phyloP scores from a whole-genome alignment of 371 early-diverging fungal species.

The Thermomucor indicae-seudaticae region DNA sequence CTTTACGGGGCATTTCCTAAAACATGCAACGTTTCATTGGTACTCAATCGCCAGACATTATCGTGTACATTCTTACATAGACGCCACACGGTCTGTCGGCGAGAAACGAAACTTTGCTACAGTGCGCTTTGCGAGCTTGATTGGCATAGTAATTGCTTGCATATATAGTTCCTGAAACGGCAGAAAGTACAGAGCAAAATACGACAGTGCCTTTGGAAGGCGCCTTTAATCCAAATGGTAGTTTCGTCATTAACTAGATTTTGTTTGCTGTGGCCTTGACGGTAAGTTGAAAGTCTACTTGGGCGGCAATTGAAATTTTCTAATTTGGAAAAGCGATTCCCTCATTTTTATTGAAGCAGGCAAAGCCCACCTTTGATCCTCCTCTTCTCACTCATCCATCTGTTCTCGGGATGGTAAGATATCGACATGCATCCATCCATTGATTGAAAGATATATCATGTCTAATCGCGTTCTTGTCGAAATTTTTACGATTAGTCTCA shows the following conservation, averaged over 20 bases:
- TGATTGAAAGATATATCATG: constrained; percentile 11
- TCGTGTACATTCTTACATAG: constrained; percentile 24
- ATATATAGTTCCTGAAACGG: constrained; percentile 46
- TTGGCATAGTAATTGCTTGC: constrained; percentile 51
- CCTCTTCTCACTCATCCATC: constrained; percentile 19
- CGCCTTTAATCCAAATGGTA: constrained; percentile 44
- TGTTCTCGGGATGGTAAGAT: constrained; percentile 19
- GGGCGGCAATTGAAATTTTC: too few species aligned
- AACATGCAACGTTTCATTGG: neutral
- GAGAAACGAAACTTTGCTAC: constrained; percentile 48
- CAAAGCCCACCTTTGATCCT: constrained; percentile 4
- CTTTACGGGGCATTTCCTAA: constrained; percentile 64
- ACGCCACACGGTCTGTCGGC: constrained; percentile 59
- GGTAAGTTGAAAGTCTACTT: too few species aligned
- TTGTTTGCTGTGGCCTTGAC: too few species aligned
- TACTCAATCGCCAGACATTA: neutral
- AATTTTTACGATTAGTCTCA: constrained; percentile 9
- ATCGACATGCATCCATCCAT: constrained; percentile 3
- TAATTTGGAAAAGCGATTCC: too few species aligned
- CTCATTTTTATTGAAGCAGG: too few species aligned
- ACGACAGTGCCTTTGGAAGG: constrained; percentile 57
- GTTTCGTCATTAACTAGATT: constrained; percentile 14
- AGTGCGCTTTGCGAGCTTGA: constrained; percentile 42
- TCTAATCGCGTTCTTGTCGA: neutral
- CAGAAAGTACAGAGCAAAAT: constrained; percentile 44